These are phyloP conservation scores for Oropetium thomaeum DNA, from an alignment of 176 grass and related monocot species.

Conservation along the genomic window DNA sequence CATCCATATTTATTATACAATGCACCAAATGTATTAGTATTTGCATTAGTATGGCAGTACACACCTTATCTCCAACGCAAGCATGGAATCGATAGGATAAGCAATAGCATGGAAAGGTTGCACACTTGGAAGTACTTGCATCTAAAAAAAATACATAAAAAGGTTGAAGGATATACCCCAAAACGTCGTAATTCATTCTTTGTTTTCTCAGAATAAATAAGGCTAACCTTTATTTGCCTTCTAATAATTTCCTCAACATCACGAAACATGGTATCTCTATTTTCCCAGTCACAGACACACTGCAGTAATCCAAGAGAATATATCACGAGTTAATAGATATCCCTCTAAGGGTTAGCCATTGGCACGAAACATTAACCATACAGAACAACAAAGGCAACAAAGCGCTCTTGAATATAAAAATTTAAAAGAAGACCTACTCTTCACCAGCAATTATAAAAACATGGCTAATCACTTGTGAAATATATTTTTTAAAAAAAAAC, in stretches of 20 bases:
- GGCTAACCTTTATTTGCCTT: constrained; percentile 70
- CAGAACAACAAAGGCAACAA: background rate
- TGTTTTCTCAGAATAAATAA: background rate
- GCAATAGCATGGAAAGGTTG: constrained; percentile 98
- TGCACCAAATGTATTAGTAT: background rate
- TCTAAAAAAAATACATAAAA: constrained; percentile 22
- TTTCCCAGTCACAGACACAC: constrained; percentile 97
- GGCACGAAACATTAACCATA: background rate
- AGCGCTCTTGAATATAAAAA: background rate
- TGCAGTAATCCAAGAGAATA: constrained; percentile 32
- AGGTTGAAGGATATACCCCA: background rate
- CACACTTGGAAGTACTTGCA: constrained; percentile 74
- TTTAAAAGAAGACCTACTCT: background rate
- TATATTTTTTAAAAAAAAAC: too few relatives aligned
- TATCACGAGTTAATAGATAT: background rate
- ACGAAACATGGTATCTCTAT: constrained; percentile 59
- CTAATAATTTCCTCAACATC: constrained; percentile 88
- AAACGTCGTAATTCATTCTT: background rate
- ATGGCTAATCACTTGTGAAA: background rate
- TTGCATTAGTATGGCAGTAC: background rate
- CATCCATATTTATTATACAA: background rate
- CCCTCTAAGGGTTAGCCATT: background rate
- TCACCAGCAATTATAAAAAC: too few relatives aligned
- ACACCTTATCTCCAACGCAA: constrained; percentile 90
- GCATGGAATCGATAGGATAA: constrained; percentile 74